Evolutionary conservation across 306 rosid genomes (phyloP), one percentile per base, ranked within the genome.

Genomic region (Coriaria nepalensis): DNA sequence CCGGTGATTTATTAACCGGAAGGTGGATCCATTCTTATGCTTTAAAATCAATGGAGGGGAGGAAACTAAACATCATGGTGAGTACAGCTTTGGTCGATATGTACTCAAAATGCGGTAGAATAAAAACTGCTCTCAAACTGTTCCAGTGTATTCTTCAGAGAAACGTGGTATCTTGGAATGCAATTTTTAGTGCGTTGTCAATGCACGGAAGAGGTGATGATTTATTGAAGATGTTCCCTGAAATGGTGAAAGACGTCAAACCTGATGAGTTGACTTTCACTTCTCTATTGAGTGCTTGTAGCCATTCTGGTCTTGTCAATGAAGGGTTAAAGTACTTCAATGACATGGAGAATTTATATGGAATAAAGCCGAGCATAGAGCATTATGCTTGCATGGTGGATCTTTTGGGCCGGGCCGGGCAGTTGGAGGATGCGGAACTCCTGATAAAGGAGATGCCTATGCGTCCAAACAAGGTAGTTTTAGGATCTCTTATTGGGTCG

Each of bases 141-240:
- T 81, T 81, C 45, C 35, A 72, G 62, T 12, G 50, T 10, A 71
- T 81, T 79, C 41, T 60, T 0, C 56, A 7, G 40, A 73, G 73
- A 69, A 85, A 81, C 39, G 75, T 65, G 37, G 87, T 76, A 76
- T 67, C 93, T 5, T 85, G 93, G 87, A 85, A 81, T 60, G 87
- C 87, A 20, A 56, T 85, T 81, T 70, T 81, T 46, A 72, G 78
- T 40, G 93, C 87, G 13, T 68, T 85, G 52, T 84, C 93, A 2
- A 76, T 81, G 87, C 85, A 78, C 43, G 87, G 95, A 36, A 63
- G 50, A 52, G 80, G 80, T 12, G 67, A 72, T 48, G 51, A 14
- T 45, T 68, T 58, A 13, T 55, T 73, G 59, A 57, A 71, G 33
- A 67, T 78, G 65, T 73, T 85, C 54, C 67, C 63, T 68, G 42